phyloP scores from a whole-genome alignment of 164 flowering plant genomes.

The Stephania cephalantha region DNA sequence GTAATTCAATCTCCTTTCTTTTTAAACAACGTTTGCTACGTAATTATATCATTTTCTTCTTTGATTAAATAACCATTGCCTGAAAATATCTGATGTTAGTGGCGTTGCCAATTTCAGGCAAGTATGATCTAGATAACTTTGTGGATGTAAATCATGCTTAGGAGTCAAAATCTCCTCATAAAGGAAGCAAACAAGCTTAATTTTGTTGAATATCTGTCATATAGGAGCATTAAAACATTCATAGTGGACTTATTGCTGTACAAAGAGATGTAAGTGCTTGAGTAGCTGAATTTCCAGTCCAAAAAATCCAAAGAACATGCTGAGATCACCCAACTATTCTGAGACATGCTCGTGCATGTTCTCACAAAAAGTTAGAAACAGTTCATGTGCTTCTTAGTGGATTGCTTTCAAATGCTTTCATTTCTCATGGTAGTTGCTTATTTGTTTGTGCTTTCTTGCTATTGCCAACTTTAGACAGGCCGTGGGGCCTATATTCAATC shows the following conservation, averaged over 20 bases:
- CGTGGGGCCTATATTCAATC: background rate
- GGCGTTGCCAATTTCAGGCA: background rate
- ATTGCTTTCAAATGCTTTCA: background rate
- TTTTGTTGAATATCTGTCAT: background rate
- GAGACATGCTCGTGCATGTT: background rate
- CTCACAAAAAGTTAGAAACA: background rate
- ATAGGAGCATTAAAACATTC: background rate
- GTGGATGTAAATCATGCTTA: background rate
- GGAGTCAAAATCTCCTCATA: background rate
- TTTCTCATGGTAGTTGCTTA: background rate
- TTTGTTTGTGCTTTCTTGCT: background rate
- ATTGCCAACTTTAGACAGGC: background rate
- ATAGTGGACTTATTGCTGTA: background rate
- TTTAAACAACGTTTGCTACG: background rate
- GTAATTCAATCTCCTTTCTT: background rate
- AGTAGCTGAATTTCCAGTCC: background rate
- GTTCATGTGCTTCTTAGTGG: background rate
- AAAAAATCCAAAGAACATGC: background rate
- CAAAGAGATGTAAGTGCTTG: background rate
- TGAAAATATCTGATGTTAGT: background rate
- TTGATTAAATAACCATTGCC: background rate
- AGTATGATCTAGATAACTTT: no score
- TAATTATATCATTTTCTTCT: no score
- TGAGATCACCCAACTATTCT: background rate
- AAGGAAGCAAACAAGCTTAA: background rate